Evolutionary conservation across 495 filamentous ascomycete genomes (phyloP).

Genomic region (Hyphodiscus hymeniophilus): DNA sequence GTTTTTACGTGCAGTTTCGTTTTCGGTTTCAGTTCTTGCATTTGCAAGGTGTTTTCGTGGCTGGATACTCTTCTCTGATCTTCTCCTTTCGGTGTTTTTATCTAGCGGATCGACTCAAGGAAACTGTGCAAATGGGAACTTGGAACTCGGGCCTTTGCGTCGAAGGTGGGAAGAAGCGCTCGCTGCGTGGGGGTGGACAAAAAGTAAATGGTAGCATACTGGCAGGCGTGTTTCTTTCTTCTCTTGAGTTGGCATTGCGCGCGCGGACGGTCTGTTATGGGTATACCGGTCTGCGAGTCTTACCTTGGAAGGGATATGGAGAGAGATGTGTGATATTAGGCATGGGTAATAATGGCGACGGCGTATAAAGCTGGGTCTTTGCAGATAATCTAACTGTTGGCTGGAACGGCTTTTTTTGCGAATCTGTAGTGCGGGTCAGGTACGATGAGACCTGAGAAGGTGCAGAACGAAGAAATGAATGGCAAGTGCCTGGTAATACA

Average conservation of each 20-base stretch:
- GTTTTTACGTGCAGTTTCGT: not conserved
- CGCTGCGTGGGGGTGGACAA: not conserved
- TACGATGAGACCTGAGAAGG: too few species aligned
- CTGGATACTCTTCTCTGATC: not conserved
- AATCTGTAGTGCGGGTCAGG: too few species aligned
- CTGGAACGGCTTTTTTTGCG: not conserved
- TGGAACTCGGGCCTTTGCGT: not conserved
- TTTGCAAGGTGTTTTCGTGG: conserved; percentile 1
- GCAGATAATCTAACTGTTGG: not conserved
- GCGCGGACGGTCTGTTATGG: not conserved
- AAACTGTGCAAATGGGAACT: conserved; percentile 3
- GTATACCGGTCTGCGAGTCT: not conserved
- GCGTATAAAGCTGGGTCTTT: not conserved
- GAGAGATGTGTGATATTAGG: not conserved
- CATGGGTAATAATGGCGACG: conserved; percentile 1
- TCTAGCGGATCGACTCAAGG: not conserved
- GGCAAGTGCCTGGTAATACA: too few species aligned
- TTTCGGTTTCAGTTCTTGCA: conserved; percentile 1
- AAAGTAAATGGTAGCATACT: not conserved
- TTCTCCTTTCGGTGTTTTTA: not conserved
- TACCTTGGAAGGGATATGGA: not conserved
- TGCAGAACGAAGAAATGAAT: too few species aligned
- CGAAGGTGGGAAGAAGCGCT: not conserved
- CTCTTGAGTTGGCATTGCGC: not conserved
- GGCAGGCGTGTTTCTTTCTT: conserved; percentile 1